Evolutionary conservation across 2,329 filamentous ascomycete species (phyloP).

Genomic region (Nemania sp.): DNA sequence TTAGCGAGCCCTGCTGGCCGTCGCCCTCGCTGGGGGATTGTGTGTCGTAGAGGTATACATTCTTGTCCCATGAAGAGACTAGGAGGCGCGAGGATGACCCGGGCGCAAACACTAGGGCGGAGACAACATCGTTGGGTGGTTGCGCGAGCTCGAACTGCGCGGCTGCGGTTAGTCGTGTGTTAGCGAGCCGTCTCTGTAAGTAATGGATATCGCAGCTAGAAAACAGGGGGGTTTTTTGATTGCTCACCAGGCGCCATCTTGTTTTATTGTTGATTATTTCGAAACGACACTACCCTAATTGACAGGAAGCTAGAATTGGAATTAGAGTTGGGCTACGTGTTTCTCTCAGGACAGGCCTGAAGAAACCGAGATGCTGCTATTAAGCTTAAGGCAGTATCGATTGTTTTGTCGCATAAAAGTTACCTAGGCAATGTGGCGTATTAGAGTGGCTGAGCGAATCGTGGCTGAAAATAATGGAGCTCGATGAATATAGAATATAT

Average conservation of each 20-base stretch:
- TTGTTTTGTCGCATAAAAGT: conserved; percentile 22
- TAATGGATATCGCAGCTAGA: not conserved
- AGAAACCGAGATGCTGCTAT: too few species aligned
- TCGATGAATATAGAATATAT: too few species aligned
- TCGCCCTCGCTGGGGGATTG: conserved; percentile 55
- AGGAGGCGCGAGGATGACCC: conserved; percentile 79
- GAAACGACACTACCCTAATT: not conserved
- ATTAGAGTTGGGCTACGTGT: not conserved
- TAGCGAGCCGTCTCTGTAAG: too few species aligned
- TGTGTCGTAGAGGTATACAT: conserved; percentile 89
- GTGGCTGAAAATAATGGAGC: too few species aligned
- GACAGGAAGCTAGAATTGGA: too few species aligned
- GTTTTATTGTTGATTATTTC: conserved; percentile 7
- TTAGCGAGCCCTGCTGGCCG: conserved; percentile 67
- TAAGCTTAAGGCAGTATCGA: not conserved
- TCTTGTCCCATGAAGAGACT: conserved; percentile 95
- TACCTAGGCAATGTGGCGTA: too few species aligned
- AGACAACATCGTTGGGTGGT: conserved; percentile 88
- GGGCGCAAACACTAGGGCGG: conserved; percentile 86
- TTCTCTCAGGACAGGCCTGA: not conserved
- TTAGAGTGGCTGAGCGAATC: too few species aligned
- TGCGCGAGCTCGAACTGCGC: conserved; percentile 86
- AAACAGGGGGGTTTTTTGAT: not conserved
- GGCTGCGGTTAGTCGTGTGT: conserved; percentile 57
- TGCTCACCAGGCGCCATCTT: conserved; percentile 47